These are phyloP conservation scores for Trichosporon sp. DNA, from an alignment of 1,284 basidiomycete species.

Conservation along the genomic window DNA sequence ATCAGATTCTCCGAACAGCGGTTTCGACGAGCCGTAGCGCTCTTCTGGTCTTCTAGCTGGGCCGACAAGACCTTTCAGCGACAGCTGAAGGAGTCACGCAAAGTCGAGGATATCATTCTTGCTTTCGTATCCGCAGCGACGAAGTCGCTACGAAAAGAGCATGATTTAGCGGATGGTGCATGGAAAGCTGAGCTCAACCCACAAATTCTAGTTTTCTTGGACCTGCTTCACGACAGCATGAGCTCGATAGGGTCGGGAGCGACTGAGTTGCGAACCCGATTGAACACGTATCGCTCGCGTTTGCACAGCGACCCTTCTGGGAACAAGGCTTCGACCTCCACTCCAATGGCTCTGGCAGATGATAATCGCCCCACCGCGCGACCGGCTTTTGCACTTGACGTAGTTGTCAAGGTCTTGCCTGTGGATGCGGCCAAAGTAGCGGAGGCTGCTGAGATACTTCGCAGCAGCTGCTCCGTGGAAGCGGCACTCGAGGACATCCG, in stretches of 20 bases:
- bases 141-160: slow-evolving; percentile 67
- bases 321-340: neutral
- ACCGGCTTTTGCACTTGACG: neutral
- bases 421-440: slow-evolving; percentile 14
- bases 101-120: slow-evolving; percentile 93
- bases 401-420: neutral
- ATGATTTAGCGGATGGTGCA: slow-evolving; percentile 65
- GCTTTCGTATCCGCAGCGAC: slow-evolving; percentile 90
- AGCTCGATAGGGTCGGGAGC: slow-evolving; percentile 66
- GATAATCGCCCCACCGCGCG: neutral
- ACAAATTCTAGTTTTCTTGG: slow-evolving; percentile 81
- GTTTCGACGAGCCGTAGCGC: slow-evolving; percentile 77
- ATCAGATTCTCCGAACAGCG: slow-evolving; percentile 77
- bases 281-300: slow-evolving; percentile 12
- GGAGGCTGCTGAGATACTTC: slow-evolving; percentile 14
- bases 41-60: slow-evolving; percentile 77
- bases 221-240: slow-evolving; percentile 75
- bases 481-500: slow-evolving; percentile 79
- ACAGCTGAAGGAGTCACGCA: slow-evolving; percentile 91
- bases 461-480: slow-evolving; percentile 48
- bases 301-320: slow-evolving; percentile 7
- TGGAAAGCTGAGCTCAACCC: slow-evolving; percentile 91
- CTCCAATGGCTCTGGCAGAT: neutral
- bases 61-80: slow-evolving; percentile 74
- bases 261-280: slow-evolving; percentile 58